Evolutionary conservation across 176 grass and related monocot species (phyloP).

Genomic region (Carex pumila): DNA sequence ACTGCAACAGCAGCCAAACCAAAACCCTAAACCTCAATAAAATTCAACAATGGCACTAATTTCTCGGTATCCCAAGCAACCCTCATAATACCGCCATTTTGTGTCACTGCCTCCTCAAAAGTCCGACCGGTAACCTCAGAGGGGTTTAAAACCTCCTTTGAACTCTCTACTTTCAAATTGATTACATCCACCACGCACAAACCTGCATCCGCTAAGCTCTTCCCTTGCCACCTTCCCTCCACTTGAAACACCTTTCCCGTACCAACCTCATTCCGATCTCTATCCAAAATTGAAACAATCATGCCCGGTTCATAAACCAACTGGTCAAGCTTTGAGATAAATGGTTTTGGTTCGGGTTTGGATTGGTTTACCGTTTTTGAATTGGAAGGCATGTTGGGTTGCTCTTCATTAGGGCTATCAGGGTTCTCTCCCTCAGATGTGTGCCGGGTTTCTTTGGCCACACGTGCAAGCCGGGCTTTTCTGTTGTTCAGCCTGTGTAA

Average conservation of each 20-base stretch:
- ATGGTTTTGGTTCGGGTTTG: constrained; percentile 39
- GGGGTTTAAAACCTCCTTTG: constrained; percentile 63
- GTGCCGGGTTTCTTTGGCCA: constrained; percentile 58
- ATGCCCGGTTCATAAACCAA: constrained; percentile 41
- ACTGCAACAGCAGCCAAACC: background rate
- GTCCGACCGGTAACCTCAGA: constrained; percentile 56
- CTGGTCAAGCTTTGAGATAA: constrained; percentile 33
- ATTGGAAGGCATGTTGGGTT: constrained; percentile 43
- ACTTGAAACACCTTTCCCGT: constrained; percentile 54
- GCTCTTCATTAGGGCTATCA: constrained; percentile 53
- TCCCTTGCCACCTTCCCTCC: constrained; percentile 40
- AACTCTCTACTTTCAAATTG: constrained; percentile 63
- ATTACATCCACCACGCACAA: constrained; percentile 48
- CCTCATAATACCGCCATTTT: constrained; percentile 53
- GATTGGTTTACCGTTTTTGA: constrained; percentile 48
- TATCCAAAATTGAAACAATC: constrained; percentile 42
- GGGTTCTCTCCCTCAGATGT: constrained; percentile 55
- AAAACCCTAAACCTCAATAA: background rate
- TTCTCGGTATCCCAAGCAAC: constrained; percentile 57
- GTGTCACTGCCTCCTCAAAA: constrained; percentile 53
- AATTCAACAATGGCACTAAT: constrained; percentile 20
- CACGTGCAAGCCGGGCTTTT: constrained; percentile 81
- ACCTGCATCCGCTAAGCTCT: constrained; percentile 24
- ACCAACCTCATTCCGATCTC: constrained; percentile 58
- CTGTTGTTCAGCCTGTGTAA: constrained; percentile 76